A percentile compares a stretch with the other conserved stretches of the same genome.
phyloP scores from a whole-genome alignment of 2,329 filamentous ascomycete genomes.

The Periconia sp. region DNA sequence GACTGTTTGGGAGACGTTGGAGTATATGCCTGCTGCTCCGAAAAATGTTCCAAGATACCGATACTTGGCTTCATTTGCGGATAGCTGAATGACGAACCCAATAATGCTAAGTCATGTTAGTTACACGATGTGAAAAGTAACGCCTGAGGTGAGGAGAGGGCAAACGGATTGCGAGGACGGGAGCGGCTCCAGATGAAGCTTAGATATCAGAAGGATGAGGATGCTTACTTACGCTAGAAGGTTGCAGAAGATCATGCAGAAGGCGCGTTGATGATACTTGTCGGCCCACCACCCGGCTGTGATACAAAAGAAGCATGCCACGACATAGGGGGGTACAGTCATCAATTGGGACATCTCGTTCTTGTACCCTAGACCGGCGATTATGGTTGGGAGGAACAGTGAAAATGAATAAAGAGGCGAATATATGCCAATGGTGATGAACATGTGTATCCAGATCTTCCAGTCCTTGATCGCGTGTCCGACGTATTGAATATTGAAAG shows the following conservation, averaged over 20 bases:
- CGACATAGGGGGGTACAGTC: constrained; percentile 68
- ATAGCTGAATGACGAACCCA: constrained; percentile 50
- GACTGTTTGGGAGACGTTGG: constrained; percentile 59
- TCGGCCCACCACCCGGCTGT: constrained; percentile 21
- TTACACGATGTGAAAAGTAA: not conserved
- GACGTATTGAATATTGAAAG: constrained; percentile 32
- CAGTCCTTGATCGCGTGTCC: constrained; percentile 37
- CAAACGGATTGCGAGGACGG: not conserved
- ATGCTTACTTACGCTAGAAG: constrained; percentile 22
- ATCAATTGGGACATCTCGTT: constrained; percentile 67
- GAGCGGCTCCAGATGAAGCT: not conserved
- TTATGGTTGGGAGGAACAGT: constrained; percentile 62
- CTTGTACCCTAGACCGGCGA: constrained; percentile 65
- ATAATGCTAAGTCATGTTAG: constrained; percentile 24
- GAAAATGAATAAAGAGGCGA: constrained; percentile 49
- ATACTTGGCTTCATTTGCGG: constrained; percentile 33
- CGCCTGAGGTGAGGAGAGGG: not conserved
- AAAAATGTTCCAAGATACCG: constrained; percentile 51
- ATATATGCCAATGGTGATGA: constrained; percentile 39
- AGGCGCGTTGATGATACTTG: constrained; percentile 19
- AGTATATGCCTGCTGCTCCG: constrained; percentile 54
- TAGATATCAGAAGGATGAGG: not conserved
- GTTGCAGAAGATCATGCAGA: constrained; percentile 26
- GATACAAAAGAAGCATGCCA: constrained; percentile 30
- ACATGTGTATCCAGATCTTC: constrained; percentile 45